Base-by-base conservation (phyloP, 805 yeast species). In the Pichia californica region DNA sequence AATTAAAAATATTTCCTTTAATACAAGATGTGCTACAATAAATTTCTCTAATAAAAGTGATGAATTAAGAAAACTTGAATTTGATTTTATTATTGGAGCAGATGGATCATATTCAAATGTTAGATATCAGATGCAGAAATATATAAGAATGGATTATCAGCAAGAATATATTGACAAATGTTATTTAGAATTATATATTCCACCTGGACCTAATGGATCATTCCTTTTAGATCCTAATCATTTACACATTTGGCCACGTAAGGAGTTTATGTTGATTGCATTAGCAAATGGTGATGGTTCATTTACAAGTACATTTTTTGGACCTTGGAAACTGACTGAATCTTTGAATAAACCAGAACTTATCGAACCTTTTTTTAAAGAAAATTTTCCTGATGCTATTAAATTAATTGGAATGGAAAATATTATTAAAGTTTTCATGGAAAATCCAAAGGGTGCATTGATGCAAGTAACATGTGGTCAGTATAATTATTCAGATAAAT, bases 191-290 rank as follows among this genome's bases (percentile, higher is more conserved):
- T 68, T 89, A 40, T 75, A 74, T 50, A 83, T 89, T 35, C 88
- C 94, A 9, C 73, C 87, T 0, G 68, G 69, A 4, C 56, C 63
- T 3, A 54, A 56, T 4, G 62, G 50, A 31, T 55, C 67, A 19
- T 84, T 79, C 54, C 64, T 68, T 15, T 67, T 84, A 19, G 77
- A 79, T 51, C 81, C 88, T 7, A 79, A 86, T 62, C 88, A 86
- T 58, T 70, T 89, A 40, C 97, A 89, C 56, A 86, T 89, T 36
- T 89, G 97, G 97, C 97, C 97, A 4, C 69, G 96, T 36, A 76
- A 80, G 46, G 71, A 84, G 42, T 86, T 70, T 58, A 89, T 89
- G 97, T 71, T 89, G 52, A 89, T 89, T 55, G 96, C 96, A 0
- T 70, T 89, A 46, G 85, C 97, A 9, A 89, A 89, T 52, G 61